Percentiles rank a stretch among this genome's conserved stretches.
Conservation (phyloP, 306 rosid genomes). For the Elaeagnus macrophylla region DNA sequence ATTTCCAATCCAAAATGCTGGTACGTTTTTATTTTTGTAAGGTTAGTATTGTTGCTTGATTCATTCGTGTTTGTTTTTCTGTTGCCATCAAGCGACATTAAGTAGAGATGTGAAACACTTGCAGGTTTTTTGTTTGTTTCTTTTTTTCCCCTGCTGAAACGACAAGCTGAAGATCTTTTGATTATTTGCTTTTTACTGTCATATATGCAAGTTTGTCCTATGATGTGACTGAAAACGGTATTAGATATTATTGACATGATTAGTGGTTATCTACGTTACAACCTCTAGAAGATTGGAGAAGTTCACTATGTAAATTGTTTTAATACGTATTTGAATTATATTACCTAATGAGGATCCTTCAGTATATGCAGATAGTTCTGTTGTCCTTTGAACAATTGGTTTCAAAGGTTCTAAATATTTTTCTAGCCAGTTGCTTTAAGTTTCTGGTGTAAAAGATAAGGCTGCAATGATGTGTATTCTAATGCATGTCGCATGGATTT, state of each 20-base stretch:
- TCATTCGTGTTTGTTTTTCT: background rate
- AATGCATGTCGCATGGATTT: background rate
- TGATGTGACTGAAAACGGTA: background rate
- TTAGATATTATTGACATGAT: background rate
- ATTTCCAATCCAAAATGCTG: constrained; percentile 76
- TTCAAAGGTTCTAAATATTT: background rate
- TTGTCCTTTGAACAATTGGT: background rate
- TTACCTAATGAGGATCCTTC: background rate
- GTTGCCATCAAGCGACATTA: no score
- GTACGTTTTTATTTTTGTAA: constrained; percentile 34
- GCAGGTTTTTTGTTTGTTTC: no score
- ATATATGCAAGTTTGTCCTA: background rate
- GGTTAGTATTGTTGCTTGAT: background rate
- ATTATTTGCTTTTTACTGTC: no score
- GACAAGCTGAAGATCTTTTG: no score
- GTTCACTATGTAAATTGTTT: background rate
- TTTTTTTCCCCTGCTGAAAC: no score
- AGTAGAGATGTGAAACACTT: no score
- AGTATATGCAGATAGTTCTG: no score
- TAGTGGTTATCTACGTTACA: background rate
- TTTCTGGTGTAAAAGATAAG: background rate
- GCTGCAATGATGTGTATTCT: background rate
- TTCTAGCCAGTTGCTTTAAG: background rate
- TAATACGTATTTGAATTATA: background rate
- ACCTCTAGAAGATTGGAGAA: background rate